A percentile compares a stretch with the other conserved stretches of the same genome.
phyloP scores from a whole-genome alignment of 1,284 basidiomycete genomes.

The Takashimella koratensis region DNA sequence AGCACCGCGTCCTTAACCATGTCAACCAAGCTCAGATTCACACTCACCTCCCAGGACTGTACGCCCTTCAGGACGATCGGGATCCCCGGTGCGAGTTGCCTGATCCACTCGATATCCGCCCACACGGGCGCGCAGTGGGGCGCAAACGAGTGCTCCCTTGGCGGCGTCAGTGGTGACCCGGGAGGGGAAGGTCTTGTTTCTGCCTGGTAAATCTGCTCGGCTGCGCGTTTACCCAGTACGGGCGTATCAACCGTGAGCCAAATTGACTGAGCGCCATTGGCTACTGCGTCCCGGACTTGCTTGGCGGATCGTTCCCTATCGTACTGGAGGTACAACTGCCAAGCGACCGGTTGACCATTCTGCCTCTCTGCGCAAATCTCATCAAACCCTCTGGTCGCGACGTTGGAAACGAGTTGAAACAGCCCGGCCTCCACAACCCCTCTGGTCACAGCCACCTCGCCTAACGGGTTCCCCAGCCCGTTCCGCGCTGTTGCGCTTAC shows the following conservation, averaged over 20 bases:
- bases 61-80: slow-evolving; percentile 53
- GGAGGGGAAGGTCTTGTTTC: background rate
- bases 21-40: background rate
- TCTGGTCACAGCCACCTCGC: slow-evolving; percentile 50
- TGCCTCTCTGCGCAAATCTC: slow-evolving; percentile 47
- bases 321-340: slow-evolving; percentile 39
- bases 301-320: slow-evolving; percentile 44
- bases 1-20: slow-evolving; percentile 43
- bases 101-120: slow-evolving; percentile 52
- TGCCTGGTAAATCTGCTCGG: background rate
- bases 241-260: slow-evolving; percentile 52
- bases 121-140: slow-evolving; percentile 20
- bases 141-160: slow-evolving; percentile 10
- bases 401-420: slow-evolving; percentile 51
- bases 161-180: slow-evolving; percentile 7
- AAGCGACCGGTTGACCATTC: slow-evolving; percentile 33
- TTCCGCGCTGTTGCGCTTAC: slow-evolving; percentile 63
- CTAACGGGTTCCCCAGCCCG: slow-evolving; percentile 48
- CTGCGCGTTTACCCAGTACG: slow-evolving; percentile 27
- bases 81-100: slow-evolving; percentile 43
- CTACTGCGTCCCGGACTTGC: slow-evolving; percentile 45
- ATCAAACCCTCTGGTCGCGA: slow-evolving; percentile 48
- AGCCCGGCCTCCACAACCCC: slow-evolving; percentile 47
- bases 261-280: slow-evolving; percentile 46
- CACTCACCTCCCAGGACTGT: slow-evolving; percentile 45